A percentile compares a stretch with the other conserved stretches of the same genome.
These are phyloP conservation scores for Erucastrum elatum DNA, from an alignment of 345 rosid species.

Conservation along the genomic window DNA sequence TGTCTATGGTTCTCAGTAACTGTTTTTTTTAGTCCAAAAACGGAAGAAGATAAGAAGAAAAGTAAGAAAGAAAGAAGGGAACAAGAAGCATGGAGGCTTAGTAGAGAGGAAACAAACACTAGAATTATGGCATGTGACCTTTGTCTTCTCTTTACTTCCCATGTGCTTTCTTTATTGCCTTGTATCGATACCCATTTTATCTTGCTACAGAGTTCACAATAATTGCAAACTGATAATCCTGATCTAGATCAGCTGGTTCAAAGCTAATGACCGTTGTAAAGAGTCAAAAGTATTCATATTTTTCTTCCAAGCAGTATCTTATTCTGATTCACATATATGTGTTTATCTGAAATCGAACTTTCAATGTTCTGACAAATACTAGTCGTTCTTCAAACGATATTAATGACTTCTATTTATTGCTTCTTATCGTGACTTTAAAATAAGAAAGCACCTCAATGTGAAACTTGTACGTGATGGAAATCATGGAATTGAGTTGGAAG, in stretches of 20 bases:
- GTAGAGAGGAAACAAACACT: slow-evolving; percentile 29
- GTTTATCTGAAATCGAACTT: not conserved
- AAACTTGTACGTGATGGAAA: not conserved
- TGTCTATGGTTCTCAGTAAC: not conserved
- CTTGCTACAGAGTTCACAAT: slow-evolving; percentile 7
- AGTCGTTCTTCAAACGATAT: not conserved
- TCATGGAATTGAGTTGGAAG: not conserved
- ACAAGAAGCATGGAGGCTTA: slow-evolving; percentile 30
- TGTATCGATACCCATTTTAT: not conserved
- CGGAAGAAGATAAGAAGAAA: slow-evolving; percentile 32
- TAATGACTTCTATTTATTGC: not conserved
- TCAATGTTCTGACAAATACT: not conserved
- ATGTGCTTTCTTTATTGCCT: slow-evolving; percentile 40
- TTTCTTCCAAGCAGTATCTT: not conserved
- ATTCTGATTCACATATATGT: not conserved
- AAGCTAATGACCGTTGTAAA: slow-evolving; percentile 13
- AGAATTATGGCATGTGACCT: slow-evolving; percentile 42
- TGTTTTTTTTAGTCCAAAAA: not conserved
- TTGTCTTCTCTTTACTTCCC: slow-evolving; percentile 39
- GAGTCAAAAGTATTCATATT: not conserved
- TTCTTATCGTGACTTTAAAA: not conserved
- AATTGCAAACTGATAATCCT: not conserved
- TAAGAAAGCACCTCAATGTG: not conserved
- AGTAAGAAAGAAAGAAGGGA: slow-evolving; percentile 25
- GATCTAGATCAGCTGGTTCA: not conserved